Evolutionary conservation across 148 eudicot species (phyloP).

Genomic region (Rhododendron henanense): DNA sequence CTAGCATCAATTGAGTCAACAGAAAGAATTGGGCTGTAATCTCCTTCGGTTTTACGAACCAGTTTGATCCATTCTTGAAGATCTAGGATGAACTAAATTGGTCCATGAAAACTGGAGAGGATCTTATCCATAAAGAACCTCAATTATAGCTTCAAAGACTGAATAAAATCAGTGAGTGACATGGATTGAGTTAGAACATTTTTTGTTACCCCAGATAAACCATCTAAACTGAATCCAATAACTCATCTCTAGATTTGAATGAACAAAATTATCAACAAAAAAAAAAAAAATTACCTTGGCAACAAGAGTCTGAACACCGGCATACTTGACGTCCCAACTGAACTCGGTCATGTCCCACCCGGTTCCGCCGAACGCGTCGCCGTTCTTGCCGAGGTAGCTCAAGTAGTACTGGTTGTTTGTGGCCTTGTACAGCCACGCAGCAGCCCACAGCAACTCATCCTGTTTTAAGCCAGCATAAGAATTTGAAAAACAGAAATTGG

Average conservation of each 20-base stretch:
- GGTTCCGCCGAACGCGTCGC: constrained; percentile 84
- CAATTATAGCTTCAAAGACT: no score
- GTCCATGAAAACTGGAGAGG: no score
- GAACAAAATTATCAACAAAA: no score
- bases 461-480: background rate
- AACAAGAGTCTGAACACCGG: constrained; percentile 95
- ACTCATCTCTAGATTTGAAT: background rate
- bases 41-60: no score
- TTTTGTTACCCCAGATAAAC: background rate
- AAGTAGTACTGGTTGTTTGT: constrained; percentile 66
- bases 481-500: background rate
- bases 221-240: background rate
- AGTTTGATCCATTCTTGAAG: no score
- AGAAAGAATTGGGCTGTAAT: no score
- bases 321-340: constrained; percentile 98
- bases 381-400: constrained; percentile 77
- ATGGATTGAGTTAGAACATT: background rate
- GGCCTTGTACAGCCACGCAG: constrained; percentile 98
- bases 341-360: constrained; percentile 96
- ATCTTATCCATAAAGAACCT: no score
- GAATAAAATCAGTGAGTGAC: no score
- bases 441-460: constrained; percentile 98
- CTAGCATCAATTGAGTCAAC: no score
- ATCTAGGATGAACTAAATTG: no score
- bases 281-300: constrained; percentile 55